phyloP scores from a whole-genome alignment of 495 filamentous ascomycete genomes.

The Amphirosellinia nigrospora region DNA sequence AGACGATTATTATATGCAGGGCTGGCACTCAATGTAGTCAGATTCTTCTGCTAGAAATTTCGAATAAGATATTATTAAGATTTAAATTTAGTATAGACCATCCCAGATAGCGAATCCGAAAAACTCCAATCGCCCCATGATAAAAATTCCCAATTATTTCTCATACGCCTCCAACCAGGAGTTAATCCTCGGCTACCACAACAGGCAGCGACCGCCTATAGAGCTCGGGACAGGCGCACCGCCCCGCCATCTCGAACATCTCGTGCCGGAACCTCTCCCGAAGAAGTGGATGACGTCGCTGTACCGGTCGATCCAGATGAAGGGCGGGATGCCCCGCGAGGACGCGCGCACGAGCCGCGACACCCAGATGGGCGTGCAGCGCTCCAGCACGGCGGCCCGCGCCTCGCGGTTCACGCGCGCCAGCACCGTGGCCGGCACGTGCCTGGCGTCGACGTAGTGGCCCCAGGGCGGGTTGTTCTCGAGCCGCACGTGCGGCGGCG shows the following conservation, averaged over 20 bases:
- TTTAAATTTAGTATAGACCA: too few relatives aligned
- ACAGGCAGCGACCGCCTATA: too few relatives aligned
- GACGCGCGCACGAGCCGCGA: slow-evolving; percentile 8
- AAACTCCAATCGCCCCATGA: too few relatives aligned
- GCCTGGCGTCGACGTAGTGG: slow-evolving; percentile 21
- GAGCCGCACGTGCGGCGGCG: slow-evolving; percentile 21
- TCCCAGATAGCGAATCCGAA: too few relatives aligned
- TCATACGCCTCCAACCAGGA: too few relatives aligned
- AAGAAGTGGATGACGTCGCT: slow-evolving; percentile 27
- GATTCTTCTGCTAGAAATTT: too few relatives aligned
- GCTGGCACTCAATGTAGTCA: too few relatives aligned
- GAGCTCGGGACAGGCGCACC: slow-evolving; percentile 18
- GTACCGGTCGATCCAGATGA: slow-evolving; percentile 24
- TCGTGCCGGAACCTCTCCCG: slow-evolving; percentile 16
- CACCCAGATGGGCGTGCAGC: slow-evolving; percentile 15
- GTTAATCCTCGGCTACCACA: too few relatives aligned
- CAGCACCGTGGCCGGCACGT: slow-evolving; percentile 22
- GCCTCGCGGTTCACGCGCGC: slow-evolving; percentile 20
- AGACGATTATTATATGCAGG: too few relatives aligned
- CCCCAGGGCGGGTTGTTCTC: slow-evolving; percentile 27
- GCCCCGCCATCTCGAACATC: slow-evolving; percentile 23
- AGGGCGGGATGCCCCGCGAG: slow-evolving; percentile 10
- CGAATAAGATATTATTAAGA: too few relatives aligned
- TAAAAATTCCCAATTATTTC: too few relatives aligned
- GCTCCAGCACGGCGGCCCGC: slow-evolving; percentile 10